Evolutionary conservation across 1,284 basidiomycete genomes (phyloP).

Genomic region (Mycena sp.): DNA sequence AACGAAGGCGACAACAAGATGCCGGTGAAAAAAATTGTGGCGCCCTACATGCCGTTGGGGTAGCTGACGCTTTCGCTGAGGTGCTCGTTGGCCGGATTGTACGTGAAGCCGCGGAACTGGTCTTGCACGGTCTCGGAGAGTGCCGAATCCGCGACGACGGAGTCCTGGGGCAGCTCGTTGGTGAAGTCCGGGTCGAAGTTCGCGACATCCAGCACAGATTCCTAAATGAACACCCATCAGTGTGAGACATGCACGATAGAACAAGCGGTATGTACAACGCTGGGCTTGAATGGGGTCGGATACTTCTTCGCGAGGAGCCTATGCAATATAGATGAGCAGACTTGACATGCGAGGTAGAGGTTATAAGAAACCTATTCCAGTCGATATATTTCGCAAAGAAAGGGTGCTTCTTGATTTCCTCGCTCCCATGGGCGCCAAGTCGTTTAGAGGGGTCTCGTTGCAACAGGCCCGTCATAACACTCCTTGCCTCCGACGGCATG

Average conservation of each 20-base stretch:
- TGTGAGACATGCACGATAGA: not conserved
- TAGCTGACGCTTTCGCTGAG: conserved; percentile 82
- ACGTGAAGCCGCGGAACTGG: conserved; percentile 91
- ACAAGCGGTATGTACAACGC: conserved; percentile 71
- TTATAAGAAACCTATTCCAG: conserved; percentile 80
- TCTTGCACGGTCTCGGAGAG: conserved; percentile 95
- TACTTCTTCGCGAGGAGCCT: conserved; percentile 95
- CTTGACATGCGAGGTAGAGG: not conserved
- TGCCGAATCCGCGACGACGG: conserved; percentile 92
- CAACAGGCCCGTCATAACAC: conserved; percentile 88
- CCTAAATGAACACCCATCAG: conserved; percentile 49
- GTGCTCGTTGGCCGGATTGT: conserved; percentile 83
- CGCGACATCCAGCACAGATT: conserved; percentile 84
- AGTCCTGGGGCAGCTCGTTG: conserved; percentile 91
- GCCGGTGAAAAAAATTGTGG: not conserved
- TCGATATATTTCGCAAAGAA: conserved; percentile 97
- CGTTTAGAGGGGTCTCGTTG: conserved; percentile 90
- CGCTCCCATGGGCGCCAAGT: conserved; percentile 91
- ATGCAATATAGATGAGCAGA: not conserved
- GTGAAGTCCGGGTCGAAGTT: conserved; percentile 98
- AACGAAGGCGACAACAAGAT: not conserved
- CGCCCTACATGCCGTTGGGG: conserved; percentile 47
- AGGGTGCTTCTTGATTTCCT: conserved; percentile 96
- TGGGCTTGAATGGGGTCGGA: conserved; percentile 98
- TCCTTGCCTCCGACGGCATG: conserved; percentile 88